A percentile compares a stretch with the other conserved stretches of the same genome.
Evolutionary conservation across 129 eudicot genomes (phyloP).

Genomic region (Flaveria linearis): DNA sequence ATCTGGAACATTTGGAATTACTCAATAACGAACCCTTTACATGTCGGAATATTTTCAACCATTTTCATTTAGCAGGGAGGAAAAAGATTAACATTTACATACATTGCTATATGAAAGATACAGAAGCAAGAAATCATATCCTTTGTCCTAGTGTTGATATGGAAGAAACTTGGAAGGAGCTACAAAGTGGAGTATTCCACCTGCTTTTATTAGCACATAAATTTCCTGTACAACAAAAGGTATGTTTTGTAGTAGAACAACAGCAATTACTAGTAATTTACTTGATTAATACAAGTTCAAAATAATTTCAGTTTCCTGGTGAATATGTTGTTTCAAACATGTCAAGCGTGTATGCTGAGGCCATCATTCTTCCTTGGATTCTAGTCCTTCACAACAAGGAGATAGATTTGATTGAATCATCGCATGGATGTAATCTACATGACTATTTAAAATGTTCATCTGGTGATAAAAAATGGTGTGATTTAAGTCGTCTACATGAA

Average conservation of each 20-base stretch:
- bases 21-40: conserved; percentile 50
- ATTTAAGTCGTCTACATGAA: conserved; percentile 35
- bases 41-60: conserved; percentile 57
- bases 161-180: conserved; percentile 36
- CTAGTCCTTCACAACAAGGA: conserved; percentile 44
- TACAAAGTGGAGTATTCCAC: conserved; percentile 68
- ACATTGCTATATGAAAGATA: conserved; percentile 36
- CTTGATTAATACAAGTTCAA: conserved; percentile 10
- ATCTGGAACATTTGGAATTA: conserved; percentile 31
- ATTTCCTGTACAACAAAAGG: conserved; percentile 68
- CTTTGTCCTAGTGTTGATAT: conserved; percentile 31
- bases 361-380: conserved; percentile 70
- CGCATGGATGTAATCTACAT: conserved; percentile 25
- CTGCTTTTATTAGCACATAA: conserved; percentile 64
- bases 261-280: conserved; percentile 9
- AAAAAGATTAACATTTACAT: conserved; percentile 44
- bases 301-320: conserved; percentile 55
- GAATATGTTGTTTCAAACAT: conserved; percentile 42
- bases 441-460: conserved; percentile 12
- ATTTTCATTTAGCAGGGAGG: conserved; percentile 29
- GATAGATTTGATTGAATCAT: conserved; percentile 29
- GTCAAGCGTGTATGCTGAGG: conserved; percentile 60
- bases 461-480: conserved; percentile 22
- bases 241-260: conserved; percentile 28
- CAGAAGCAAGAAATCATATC: conserved; percentile 36